Conservation (phyloP, 139 green algal species). For the Medakamo hakoo region DNA sequence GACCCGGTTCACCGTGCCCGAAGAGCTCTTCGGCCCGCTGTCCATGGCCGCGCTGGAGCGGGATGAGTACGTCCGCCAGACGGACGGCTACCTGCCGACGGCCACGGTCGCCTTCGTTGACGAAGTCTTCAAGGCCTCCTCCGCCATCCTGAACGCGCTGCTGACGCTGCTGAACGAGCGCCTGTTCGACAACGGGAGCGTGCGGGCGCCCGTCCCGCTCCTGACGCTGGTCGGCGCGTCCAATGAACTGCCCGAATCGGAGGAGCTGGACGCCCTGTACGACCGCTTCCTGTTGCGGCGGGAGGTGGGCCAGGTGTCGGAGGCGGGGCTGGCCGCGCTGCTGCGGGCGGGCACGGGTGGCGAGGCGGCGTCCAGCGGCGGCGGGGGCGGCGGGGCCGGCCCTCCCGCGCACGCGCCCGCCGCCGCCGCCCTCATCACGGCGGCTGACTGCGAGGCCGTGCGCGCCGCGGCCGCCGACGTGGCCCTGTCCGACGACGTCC, state of each 20-base stretch:
- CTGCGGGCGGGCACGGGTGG: constrained; percentile 9
- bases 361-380: not conserved
- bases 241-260: constrained; percentile 78
- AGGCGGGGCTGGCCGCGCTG: constrained; percentile 18
- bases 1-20: constrained; percentile 78
- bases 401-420: not conserved
- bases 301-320: constrained; percentile 38
- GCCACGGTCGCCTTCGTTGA: constrained; percentile 81
- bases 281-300: constrained; percentile 77
- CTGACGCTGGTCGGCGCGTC: constrained; percentile 59
- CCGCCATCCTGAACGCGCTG: constrained; percentile 85
- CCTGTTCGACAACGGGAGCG: constrained; percentile 81
- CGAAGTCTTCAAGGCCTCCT: constrained; percentile 83
- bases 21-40: constrained; percentile 85
- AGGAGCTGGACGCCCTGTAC: constrained; percentile 88
- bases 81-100: constrained; percentile 70
- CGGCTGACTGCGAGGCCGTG: constrained; percentile 35
- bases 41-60: constrained; percentile 80
- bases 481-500: constrained; percentile 42
- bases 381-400: not conserved
- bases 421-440: constrained; percentile 13
- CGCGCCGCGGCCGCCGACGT: constrained; percentile 21
- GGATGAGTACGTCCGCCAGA: constrained; percentile 77
- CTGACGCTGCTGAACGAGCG: constrained; percentile 89
- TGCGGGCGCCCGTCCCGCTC: constrained; percentile 39